Base-by-base conservation (phyloP, 2,329 filamentous ascomycete species). In the Alternaria solani region DNA sequence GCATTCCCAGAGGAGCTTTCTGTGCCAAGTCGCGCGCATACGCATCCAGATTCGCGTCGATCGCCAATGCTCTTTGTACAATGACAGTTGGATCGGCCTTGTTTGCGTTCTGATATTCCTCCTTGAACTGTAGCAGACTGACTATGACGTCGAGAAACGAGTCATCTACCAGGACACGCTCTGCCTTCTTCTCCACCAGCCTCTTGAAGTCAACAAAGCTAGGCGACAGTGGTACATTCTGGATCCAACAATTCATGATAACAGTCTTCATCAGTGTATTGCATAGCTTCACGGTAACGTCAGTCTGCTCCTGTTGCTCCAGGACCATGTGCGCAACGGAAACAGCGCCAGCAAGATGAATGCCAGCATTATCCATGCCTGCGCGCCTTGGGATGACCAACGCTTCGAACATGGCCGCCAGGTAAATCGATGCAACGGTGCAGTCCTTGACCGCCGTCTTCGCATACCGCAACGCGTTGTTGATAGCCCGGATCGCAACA, bases 381-480 rank as follows among this genome's bases (percentile, higher is more conserved):
- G 51, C 55, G 0, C 49, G 46, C 9, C 56, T 55, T 16, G 70
- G 67, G 9, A 66, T 54, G 26, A 71, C 60, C 48, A 75, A 53
- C 11, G 71, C 62, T 53, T 75, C 72, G 55, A 71, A 75, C 63
- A 74, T 72, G 9, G 69, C 65, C 2, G 71, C 62, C 43, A 73
- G 57, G 48, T 74, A 59, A 6, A 75, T 68, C 2, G 70, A 65
- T 36, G 70, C 60, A 2, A 75, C 61, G 7, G 67, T 71, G 5
- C 69, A 59, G 28, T 74, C 72, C 25, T 57, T 51, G 12, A 53
- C 41, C 7, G 58, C 68, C 11, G 41, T 43, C 7, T 58, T 62
- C 1, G 66, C 53, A 18, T 51, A 57, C 2, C 63, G 64, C 32
- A 75, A 48, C 20, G 67, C 60, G 3, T 43, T 28, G 47, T 74